phyloP scores from a whole-genome alignment of 768 basidiomycete species.

The Hygrocybe punicea region DNA sequence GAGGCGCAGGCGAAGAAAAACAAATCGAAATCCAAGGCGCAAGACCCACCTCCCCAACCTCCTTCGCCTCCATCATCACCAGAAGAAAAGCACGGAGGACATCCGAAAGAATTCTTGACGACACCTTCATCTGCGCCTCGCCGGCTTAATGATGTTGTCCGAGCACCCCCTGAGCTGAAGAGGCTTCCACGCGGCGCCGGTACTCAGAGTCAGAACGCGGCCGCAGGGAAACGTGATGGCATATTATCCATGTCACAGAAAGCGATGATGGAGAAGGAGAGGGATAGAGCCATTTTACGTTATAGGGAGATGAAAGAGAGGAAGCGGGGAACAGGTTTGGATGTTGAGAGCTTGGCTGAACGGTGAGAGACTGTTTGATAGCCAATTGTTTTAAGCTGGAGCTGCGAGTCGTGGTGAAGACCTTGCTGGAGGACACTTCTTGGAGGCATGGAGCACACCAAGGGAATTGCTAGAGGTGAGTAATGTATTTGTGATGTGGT shows the following conservation, averaged over 20 bases:
- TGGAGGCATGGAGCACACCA: too few species aligned
- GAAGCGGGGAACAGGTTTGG: constrained; percentile 23
- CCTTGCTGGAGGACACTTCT: too few species aligned
- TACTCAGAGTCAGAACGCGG: constrained; percentile 9
- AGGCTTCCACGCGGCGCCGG: constrained; percentile 47
- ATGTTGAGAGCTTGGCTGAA: neutral
- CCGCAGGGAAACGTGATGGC: constrained; percentile 36
- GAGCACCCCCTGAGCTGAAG: constrained; percentile 29
- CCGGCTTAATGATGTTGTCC: constrained; percentile 61
- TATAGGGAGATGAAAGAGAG: constrained; percentile 68
- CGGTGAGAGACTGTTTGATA: too few species aligned
- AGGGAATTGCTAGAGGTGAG: too few species aligned
- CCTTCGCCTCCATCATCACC: constrained; percentile 3
- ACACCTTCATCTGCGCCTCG: constrained; percentile 54
- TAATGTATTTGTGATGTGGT: too few species aligned
- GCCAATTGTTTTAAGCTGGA: too few species aligned
- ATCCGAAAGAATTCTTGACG: constrained; percentile 48
- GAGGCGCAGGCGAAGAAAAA: constrained; percentile 24
- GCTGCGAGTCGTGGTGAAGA: too few species aligned
- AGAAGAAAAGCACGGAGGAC: constrained; percentile 22
- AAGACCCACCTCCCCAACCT: neutral
- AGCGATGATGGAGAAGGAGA: constrained; percentile 71
- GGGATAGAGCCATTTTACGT: constrained; percentile 61
- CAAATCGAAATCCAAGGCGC: constrained; percentile 4
- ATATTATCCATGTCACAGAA: constrained; percentile 73